Percentiles rank a stretch among this genome's conserved stretches.
Evolutionary conservation across 1,284 basidiomycete genomes (phyloP).

Genomic region (Tranzscheliella williamsii): DNA sequence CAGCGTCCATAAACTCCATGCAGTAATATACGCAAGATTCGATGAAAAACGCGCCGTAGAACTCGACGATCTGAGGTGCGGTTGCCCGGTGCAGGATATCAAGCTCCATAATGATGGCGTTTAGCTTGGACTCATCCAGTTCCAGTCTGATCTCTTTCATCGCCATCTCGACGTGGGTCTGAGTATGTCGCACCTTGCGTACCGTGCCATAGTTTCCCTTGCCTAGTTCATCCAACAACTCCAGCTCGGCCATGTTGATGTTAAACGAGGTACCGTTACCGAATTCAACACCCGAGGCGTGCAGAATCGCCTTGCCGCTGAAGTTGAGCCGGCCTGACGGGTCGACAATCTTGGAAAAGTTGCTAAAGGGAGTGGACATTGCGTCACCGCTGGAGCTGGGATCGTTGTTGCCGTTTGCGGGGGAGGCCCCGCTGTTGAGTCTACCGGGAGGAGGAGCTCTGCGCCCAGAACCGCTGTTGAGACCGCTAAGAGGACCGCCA

Average conservation of each 20-base stretch:
- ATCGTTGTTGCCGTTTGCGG: neutral
- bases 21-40: conserved; percentile 98
- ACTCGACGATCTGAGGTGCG: conserved; percentile 90
- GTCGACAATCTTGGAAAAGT: conserved; percentile 95
- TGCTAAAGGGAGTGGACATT: conserved; percentile 79
- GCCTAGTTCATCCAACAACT: conserved; percentile 83
- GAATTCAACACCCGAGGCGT: conserved; percentile 92
- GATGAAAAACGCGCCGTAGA: conserved; percentile 98
- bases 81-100: conserved; percentile 93
- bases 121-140: conserved; percentile 88
- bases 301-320: conserved; percentile 86
- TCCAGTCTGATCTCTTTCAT: conserved; percentile 99
- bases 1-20: conserved; percentile 99
- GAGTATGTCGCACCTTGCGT: conserved; percentile 89
- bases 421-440: conserved; percentile 13
- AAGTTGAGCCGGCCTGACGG: conserved; percentile 93
- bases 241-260: conserved; percentile 94
- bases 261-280: conserved; percentile 86
- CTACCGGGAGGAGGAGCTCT: conserved; percentile 64
- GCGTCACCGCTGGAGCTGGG: conserved; percentile 34
- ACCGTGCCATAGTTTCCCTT: conserved; percentile 97
- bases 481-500: conserved; percentile 1
- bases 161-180: conserved; percentile 94
- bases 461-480: conserved; percentile 69
- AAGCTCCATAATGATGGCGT: conserved; percentile 97